A percentile compares a stretch with the other conserved stretches of the same genome.
phyloP scores from a whole-genome alignment of 768 basidiomycete genomes.

The Trametes gibbosa region DNA sequence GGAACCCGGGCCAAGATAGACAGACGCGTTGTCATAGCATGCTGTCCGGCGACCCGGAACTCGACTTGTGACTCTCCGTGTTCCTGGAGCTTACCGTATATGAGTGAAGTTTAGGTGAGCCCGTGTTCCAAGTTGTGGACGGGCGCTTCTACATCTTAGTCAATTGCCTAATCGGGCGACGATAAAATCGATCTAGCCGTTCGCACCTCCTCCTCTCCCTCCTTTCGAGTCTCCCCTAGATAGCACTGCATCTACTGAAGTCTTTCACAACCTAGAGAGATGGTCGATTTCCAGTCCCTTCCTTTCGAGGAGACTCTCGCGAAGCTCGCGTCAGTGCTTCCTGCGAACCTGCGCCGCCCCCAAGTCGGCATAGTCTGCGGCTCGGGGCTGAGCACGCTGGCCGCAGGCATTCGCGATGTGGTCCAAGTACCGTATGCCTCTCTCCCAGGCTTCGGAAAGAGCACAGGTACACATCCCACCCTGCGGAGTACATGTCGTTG shows the following conservation, averaged over 20 bases:
- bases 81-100: too few relatives aligned
- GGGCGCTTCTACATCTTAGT: too few relatives aligned
- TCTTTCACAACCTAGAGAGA: neutral
- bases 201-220: neutral
- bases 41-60: too few relatives aligned
- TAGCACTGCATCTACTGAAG: neutral
- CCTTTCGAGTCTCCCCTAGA: too few relatives aligned
- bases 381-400: constrained; percentile 78
- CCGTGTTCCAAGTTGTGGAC: too few relatives aligned
- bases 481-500: too few relatives aligned
- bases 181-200: neutral
- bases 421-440: constrained; percentile 62
- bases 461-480: constrained; percentile 55
- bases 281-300: neutral
- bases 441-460: constrained; percentile 72
- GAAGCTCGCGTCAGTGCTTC: constrained; percentile 29
- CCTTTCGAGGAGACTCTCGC: constrained; percentile 32
- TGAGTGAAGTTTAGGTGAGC: too few relatives aligned
- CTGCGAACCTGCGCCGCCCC: constrained; percentile 47
- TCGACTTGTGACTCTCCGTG: too few relatives aligned
- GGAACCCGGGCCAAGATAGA: too few relatives aligned
- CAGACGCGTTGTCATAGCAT: too few relatives aligned
- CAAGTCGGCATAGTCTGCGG: constrained; percentile 84
- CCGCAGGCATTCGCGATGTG: constrained; percentile 52
- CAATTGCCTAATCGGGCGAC: neutral